Evolutionary conservation across 192 early-diverging fungal genomes (phyloP).

Genomic region (Coemansia sp.): DNA sequence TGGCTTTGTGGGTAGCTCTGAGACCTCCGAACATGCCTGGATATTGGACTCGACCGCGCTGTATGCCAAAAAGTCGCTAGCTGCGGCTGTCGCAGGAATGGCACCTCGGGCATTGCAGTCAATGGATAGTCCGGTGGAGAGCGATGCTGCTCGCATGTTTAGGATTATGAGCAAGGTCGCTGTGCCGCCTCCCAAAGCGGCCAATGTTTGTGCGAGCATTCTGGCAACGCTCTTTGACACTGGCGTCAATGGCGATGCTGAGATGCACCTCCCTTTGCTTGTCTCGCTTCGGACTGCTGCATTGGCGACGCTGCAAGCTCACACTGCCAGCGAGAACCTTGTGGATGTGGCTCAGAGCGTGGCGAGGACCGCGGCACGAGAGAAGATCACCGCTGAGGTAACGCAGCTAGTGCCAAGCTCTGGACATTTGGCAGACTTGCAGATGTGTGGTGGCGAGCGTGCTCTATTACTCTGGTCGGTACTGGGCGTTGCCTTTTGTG

Average conservation of each 20-base stretch:
- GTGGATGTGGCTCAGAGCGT: neutral
- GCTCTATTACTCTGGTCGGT: slow-evolving; percentile 12
- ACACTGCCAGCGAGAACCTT: neutral
- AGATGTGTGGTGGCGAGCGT: slow-evolving; percentile 1
- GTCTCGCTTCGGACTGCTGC: slow-evolving; percentile 5
- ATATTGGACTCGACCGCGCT: slow-evolving; percentile 6
- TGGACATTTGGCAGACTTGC: neutral
- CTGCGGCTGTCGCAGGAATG: slow-evolving; percentile 1
- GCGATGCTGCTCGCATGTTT: slow-evolving; percentile 43
- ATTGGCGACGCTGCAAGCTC: slow-evolving; percentile 16
- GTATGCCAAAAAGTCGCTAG: slow-evolving; percentile 7
- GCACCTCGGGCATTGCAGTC: neutral
- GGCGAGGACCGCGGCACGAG: slow-evolving; percentile 5
- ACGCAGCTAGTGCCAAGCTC: neutral
- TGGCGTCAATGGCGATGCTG: neutral
- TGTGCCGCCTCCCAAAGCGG: slow-evolving; percentile 15
- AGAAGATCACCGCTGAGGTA: slow-evolving; percentile 8
- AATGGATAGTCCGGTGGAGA: slow-evolving; percentile 5
- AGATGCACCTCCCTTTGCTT: neutral
- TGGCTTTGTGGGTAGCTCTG: slow-evolving; percentile 9
- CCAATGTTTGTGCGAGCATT: slow-evolving; percentile 11
- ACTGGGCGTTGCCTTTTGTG: slow-evolving; percentile 15
- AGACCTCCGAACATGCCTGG: neutral
- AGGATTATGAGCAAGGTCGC: slow-evolving; percentile 34
- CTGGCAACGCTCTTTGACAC: slow-evolving; percentile 9